Evolutionary conservation across 441 rosid genomes (phyloP), one percentile per base, ranked within the genome.

Genomic region (Hura crepitans): DNA sequence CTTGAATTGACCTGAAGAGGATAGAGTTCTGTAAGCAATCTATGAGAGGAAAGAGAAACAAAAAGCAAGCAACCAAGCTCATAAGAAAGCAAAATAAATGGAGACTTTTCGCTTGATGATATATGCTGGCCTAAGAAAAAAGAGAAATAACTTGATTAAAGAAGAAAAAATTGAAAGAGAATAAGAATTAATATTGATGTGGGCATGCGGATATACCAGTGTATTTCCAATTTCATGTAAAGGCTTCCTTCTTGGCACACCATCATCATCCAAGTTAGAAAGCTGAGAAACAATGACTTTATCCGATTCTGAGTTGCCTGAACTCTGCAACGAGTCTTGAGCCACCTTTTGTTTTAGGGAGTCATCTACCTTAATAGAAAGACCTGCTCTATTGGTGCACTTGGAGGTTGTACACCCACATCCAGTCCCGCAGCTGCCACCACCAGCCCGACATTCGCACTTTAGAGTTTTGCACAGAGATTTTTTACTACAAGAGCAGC

Each of bases 401-500:
- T 83, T 94, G 22, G 86, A 67, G 6, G 81, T 77, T 61, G 85
- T 65, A 75, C 96, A 93, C 31, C 96, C 86, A 72, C 96, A 92
- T 33, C 85, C 77, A 31, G 77, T 30, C 14, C 98, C 89, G 27
- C 98, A 90, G 65, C 79, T 82, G 14, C 82, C 85, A 46, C 85
- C 79, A 65, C 85, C 75, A 55, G 89, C 89, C 62, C 86, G 82
- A 71, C 96, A 90, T 76, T 80, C 84, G 58, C 98, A 93, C 74
- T 85, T 89, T 18, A 68, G 73, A 3, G 96, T 90, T 84, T 90
- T 93, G 81, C 97, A 93, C 70, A 81, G 72, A 18, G 97, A 93
- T 70, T 78, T 87, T 76, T 77, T 90, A 76, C 91, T 81, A 72
- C 97, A 93, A 35, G 93, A 87, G 81, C 98, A 89, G 83, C 98